phyloP scores from a whole-genome alignment of 2,329 filamentous ascomycete genomes.

The Rhynchosporium secalis region DNA sequence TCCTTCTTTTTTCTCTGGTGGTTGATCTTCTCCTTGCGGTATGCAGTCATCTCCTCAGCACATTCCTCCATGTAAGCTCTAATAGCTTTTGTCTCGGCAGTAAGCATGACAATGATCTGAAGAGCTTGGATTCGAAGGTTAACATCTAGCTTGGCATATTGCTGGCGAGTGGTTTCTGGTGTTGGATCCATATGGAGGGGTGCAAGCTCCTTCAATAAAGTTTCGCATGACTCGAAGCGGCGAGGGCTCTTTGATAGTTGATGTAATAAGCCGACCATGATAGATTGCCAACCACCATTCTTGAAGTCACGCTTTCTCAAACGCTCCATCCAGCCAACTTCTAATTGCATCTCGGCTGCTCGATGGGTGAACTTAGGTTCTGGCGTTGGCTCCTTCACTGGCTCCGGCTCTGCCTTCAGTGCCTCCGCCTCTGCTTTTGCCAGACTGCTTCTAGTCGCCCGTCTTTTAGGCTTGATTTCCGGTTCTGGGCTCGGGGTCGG shows the following conservation, averaged over 20 bases:
- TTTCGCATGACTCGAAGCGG: constrained; percentile 71
- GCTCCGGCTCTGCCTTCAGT: constrained; percentile 55
- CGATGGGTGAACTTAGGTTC: constrained; percentile 58
- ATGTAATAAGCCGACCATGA: constrained; percentile 82
- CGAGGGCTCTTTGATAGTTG: constrained; percentile 77
- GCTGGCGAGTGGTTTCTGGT: constrained; percentile 67
- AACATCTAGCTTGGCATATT: constrained; percentile 76
- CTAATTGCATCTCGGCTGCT: constrained; percentile 72
- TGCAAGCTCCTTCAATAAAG: constrained; percentile 77
- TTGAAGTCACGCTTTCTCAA: constrained; percentile 81
- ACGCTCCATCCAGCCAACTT: constrained; percentile 82
- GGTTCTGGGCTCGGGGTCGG: constrained; percentile 67
- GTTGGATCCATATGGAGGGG: constrained; percentile 75
- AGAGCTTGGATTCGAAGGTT: constrained; percentile 79
- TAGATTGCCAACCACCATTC: constrained; percentile 87
- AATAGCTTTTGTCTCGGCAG: constrained; percentile 81
- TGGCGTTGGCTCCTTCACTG: constrained; percentile 40
- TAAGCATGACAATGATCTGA: constrained; percentile 83
- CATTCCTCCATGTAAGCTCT: constrained; percentile 89
- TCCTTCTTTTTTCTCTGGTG: constrained; percentile 76
- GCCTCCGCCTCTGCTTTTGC: constrained; percentile 77
- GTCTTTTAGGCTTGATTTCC: constrained; percentile 63
- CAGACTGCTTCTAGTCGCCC: constrained; percentile 82
- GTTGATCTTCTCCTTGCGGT: constrained; percentile 94
- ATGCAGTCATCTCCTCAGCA: constrained; percentile 89